Conservation (phyloP, 768 basidiomycete genomes). For the Xerocomellus intermedius region DNA sequence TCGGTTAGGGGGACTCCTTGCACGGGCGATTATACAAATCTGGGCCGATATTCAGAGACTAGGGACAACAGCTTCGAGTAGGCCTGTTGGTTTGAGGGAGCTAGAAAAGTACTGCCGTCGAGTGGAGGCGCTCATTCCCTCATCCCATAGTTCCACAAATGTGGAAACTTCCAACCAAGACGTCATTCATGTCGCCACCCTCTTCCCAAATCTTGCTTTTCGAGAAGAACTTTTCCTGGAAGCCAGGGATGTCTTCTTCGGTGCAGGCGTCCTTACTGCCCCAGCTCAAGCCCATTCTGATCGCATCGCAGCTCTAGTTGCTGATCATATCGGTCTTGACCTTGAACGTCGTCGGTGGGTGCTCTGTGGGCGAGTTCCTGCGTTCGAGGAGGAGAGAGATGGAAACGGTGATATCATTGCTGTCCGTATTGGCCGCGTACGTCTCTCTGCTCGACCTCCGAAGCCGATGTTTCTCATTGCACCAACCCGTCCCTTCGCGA, state of each 20-base stretch:
- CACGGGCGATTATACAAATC: constrained; percentile 54
- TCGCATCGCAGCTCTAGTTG: constrained; percentile 53
- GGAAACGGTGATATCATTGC: constrained; percentile 57
- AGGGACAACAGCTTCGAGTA: constrained; percentile 49
- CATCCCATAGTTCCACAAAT: constrained; percentile 44
- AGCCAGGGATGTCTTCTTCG: constrained; percentile 90
- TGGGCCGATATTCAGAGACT: constrained; percentile 64
- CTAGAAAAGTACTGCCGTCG: constrained; percentile 82
- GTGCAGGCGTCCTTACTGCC: constrained; percentile 55
- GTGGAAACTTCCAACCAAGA: constrained; percentile 28
- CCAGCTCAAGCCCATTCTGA: constrained; percentile 50
- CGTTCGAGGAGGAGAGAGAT: constrained; percentile 66
- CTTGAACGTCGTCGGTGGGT: constrained; percentile 71
- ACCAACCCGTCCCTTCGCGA: constrained; percentile 67
- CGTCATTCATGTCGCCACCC: constrained; percentile 34
- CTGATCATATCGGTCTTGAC: constrained; percentile 63
- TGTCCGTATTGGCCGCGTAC: constrained; percentile 62
- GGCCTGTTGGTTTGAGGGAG: constrained; percentile 74
- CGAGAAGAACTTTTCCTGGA: constrained; percentile 90
- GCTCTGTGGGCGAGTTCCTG: constrained; percentile 61
- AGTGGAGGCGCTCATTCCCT: constrained; percentile 59
- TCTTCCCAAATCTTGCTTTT: constrained; percentile 69
- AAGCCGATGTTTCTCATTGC: constrained; percentile 35
- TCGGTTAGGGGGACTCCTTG: constrained; percentile 49
- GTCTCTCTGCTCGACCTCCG: constrained; percentile 46